Base-by-base conservation (phyloP, 2,329 filamentous ascomycete genomes). In the Colletotrichum shisoi region DNA sequence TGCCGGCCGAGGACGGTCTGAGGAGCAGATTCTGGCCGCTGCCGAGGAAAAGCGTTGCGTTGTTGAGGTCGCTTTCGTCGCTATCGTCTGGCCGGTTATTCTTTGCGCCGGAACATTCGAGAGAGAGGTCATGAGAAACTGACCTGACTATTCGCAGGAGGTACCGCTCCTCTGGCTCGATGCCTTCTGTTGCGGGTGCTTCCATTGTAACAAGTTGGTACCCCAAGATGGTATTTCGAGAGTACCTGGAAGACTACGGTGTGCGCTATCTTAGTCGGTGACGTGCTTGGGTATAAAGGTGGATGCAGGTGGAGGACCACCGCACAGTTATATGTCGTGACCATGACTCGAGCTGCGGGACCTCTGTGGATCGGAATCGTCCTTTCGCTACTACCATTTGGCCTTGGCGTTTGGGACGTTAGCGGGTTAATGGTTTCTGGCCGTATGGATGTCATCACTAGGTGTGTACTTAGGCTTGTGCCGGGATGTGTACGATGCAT, bases 331-430 rank as follows among this genome's bases (percentile, higher is more conserved):
- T 39, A 15, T 37, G 21, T 21, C 13, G 44, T 31, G 17, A 6
- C 21, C 51, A 53, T 53, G 51, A 53, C 51, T 53, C 51, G n/a
- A 53, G 31, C n/a, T 39, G 4, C 51, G 1, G n/a, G 13, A 13
- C 31, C 7, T 34, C 31, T 34, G 31, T 34, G 31, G 31, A 34
- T 34, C 31, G 8, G 31, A 8, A 34, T 2, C 31, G 9, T 34
- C 31, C 31, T 39, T 39, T 19, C 13, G 51, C 34, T 11, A 9
- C 13, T 39, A 53, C 31, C 31, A 53, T 34, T n/a, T 53, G 51
- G 34, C 51, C n/a, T 37, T 39, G n/a, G 27, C 21, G 34, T 37
- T 19, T 53, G 51, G 34, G 21, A 39, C n/a, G 24, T 19, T 5
- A 12, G 31, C 31, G 31, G 49, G 49, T 37, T n/a, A 19, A 11